Evolutionary conservation across 768 basidiomycete genomes (phyloP).

Genomic region (Pleurotus tuoliensis): DNA sequence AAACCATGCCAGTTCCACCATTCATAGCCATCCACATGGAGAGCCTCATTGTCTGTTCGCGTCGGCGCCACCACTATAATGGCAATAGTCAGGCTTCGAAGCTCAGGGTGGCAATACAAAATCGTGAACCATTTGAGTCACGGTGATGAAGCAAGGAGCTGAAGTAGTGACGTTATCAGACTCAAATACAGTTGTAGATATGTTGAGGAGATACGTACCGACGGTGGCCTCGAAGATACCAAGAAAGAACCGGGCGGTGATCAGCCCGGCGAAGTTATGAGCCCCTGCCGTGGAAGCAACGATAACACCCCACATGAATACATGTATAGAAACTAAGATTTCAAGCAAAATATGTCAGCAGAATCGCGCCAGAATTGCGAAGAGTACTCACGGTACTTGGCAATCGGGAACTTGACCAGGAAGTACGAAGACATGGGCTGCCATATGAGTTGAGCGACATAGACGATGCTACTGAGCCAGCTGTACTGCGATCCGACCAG

Average conservation of each 20-base stretch:
- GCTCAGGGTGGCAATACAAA: not conserved
- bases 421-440: conserved; percentile 40
- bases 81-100: too few relatives aligned
- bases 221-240: conserved; percentile 46
- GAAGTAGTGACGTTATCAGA: not conserved
- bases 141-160: conserved; percentile 46
- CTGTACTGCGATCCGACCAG: conserved; percentile 39
- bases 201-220: conserved; percentile 18
- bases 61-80: conserved; percentile 41
- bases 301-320: conserved; percentile 38
- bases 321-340: conserved; percentile 28
- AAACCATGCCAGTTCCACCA: conserved; percentile 35
- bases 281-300: conserved; percentile 35
- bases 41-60: conserved; percentile 39
- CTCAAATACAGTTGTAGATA: not conserved
- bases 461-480: conserved; percentile 41
- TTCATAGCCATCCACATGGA: conserved; percentile 42
- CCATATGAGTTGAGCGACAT: conserved; percentile 40
- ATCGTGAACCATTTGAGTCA: conserved; percentile 36
- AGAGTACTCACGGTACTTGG: conserved; percentile 29
- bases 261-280: conserved; percentile 34
- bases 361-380: not conserved
- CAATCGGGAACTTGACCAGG: conserved; percentile 35
- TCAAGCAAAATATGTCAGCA: not conserved
- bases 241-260: conserved; percentile 39